Evolutionary conservation across 257 asterid genomes (phyloP).

Genomic region (Ehretia macrophylla): DNA sequence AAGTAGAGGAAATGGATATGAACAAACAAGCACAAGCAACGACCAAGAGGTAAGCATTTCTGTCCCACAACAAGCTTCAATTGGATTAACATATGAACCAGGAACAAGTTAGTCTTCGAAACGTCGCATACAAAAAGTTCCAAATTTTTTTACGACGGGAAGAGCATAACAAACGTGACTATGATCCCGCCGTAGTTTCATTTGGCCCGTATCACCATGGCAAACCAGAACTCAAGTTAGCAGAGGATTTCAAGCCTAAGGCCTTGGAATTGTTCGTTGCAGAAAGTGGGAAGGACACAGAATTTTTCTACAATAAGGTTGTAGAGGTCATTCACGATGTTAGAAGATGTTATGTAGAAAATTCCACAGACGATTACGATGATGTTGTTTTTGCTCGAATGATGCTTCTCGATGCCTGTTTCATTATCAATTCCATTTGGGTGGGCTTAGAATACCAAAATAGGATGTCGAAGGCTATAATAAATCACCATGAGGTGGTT

Average conservation of each 20-base stretch:
- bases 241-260: background rate
- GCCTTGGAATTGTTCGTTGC: background rate
- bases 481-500: constrained; percentile 10
- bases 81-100: no score
- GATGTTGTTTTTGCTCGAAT: constrained; percentile 13
- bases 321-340: background rate
- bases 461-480: no score
- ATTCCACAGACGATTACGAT: background rate
- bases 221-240: constrained; percentile 2
- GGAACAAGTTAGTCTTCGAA: background rate
- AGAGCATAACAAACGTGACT: background rate
- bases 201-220: constrained; percentile 30
- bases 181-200: constrained; percentile 23
- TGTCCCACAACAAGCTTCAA: no score
- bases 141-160: constrained; percentile 8
- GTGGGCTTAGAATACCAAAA: no score
- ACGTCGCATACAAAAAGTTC: constrained; percentile 13
- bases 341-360: constrained; percentile 16
- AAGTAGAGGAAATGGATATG: no score
- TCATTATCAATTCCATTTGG: background rate
- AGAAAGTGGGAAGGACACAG: background rate
- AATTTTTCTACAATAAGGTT: constrained; percentile 7
- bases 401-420: constrained; percentile 22
- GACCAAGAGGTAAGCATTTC: no score
- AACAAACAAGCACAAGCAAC: no score